Evolutionary conservation across 169 alveolate genomes (phyloP).

Genomic region (Cryptosporidium xiaoi): DNA sequence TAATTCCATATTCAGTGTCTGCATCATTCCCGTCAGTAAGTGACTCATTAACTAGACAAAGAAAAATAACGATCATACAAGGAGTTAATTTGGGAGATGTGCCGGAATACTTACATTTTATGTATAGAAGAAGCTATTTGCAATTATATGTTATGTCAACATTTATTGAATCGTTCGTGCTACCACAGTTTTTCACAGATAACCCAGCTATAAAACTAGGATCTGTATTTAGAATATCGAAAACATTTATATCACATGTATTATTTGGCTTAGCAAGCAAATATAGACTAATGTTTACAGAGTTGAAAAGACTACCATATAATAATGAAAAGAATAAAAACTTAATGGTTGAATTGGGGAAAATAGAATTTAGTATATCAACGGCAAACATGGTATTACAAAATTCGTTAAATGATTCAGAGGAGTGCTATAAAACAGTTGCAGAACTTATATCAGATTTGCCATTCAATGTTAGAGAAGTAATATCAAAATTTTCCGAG

Average conservation of each 20-base stretch:
- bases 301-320: conserved; percentile 39
- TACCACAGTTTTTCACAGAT: conserved; percentile 62
- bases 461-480: conserved; percentile 44
- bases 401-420: conserved; percentile 6
- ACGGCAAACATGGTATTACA: conserved; percentile 15
- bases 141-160: conserved; percentile 1
- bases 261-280: conserved; percentile 60
- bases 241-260: conserved; percentile 19
- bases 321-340: background rate
- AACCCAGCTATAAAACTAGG: conserved; percentile 30
- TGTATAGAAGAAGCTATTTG: conserved; percentile 35
- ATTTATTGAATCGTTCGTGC: conserved; percentile 41
- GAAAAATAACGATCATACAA: conserved; percentile 8
- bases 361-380: conserved; percentile 5
- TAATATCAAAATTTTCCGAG: conserved; percentile 30
- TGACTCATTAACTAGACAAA: background rate
- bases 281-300: conserved; percentile 28
- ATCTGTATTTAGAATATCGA: conserved; percentile 31
- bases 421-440: conserved; percentile 25
- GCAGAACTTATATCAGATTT: conserved; percentile 19
- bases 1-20: conserved; percentile 10
- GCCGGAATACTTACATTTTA: conserved; percentile 41
- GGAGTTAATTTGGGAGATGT: conserved; percentile 40
- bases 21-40: conserved; percentile 16
- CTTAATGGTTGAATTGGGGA: conserved; percentile 2